Base-by-base conservation (phyloP, 2,329 filamentous ascomycete species). In the Trichoderma sp. region DNA sequence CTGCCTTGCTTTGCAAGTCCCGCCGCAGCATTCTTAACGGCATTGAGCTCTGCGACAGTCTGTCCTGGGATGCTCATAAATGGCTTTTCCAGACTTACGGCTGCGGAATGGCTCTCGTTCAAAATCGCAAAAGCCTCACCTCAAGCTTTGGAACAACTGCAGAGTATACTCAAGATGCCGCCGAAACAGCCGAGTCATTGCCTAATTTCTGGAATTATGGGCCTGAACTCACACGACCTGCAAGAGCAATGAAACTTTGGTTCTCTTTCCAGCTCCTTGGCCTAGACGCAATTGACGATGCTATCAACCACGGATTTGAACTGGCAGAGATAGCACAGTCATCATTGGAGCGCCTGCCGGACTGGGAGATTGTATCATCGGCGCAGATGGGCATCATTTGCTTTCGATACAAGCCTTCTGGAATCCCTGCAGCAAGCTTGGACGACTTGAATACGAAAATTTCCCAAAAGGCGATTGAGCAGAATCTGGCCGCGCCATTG, bases 1-100 rank as follows among this genome's bases (percentile, higher is more conserved):
- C 76, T 3, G 75, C 71, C 2, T 57, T 70, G 0, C 58, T 78
- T 12, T 77, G 75, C 2, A 43, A 70, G 1, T 70, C 73, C 0
- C 64, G 74, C 1, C 61, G 72, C 30, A 30, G 62, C 26, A 65
- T 69, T 4, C 73, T 74, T 1, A 39, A 43, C 3, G 75, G 61
- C 0, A 71, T 78, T 28, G 71, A 71, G 2, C 65, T 73, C 26
- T 75, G 73, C 4, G 74, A 77, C 43, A 78, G 76, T 30, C 63
- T 77, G 23, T 76, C 76, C 1, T 77, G 76, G 76, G 76, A 77
- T 6, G 76, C 76, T 0, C 76, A 77, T 67, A 77, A 77, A n/a
- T 77, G 76, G 75, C 74, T 77, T 0, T 77, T 77, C 12, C 76
- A 77, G 30, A 77, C 76, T 1, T 77, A 77, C 58, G 74, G 73